phyloP scores from a whole-genome alignment of 1,284 basidiomycete species.

The Malassezia sympodialis region DNA sequence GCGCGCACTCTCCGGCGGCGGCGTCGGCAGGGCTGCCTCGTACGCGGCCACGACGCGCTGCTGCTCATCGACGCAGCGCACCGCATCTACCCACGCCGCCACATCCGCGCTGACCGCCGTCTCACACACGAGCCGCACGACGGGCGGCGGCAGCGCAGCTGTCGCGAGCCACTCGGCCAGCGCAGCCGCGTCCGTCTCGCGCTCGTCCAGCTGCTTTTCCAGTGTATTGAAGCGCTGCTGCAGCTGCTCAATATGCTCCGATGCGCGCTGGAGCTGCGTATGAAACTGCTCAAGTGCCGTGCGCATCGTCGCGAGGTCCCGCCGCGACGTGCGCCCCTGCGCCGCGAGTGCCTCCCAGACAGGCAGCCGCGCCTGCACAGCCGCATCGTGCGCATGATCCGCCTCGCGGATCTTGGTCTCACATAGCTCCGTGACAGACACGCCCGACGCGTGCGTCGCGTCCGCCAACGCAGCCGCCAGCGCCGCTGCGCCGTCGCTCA shows the following conservation, averaged over 20 bases:
- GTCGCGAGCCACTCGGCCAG: conserved; percentile 69
- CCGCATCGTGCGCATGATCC: not conserved
- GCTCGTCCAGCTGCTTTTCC: conserved; percentile 69
- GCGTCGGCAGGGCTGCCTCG: not conserved
- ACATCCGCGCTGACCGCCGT: conserved; percentile 55
- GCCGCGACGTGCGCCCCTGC: conserved; percentile 6
- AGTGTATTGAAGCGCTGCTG: conserved; percentile 81
- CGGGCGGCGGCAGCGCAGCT: conserved; percentile 68
- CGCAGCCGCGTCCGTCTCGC: conserved; percentile 74
- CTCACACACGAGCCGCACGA: conserved; percentile 72
- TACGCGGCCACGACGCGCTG: conserved; percentile 56
- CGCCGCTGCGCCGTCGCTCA: conserved; percentile 1
- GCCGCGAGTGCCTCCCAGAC: conserved; percentile 3
- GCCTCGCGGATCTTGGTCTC: not conserved
- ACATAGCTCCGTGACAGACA: not conserved
- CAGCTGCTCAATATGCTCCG: conserved; percentile 85
- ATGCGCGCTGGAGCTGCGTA: conserved; percentile 79
- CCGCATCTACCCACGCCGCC: conserved; percentile 62
- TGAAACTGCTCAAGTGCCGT: conserved; percentile 56
- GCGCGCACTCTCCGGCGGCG: conserved; percentile 38
- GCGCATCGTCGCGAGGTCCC: conserved; percentile 13
- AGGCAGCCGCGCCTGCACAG: not conserved
- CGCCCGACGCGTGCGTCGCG: not conserved
- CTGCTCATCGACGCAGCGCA: conserved; percentile 67
- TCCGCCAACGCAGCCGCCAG: conserved; percentile 6